Evolutionary conservation across 768 basidiomycete species (phyloP), one percentile per base, ranked within the genome.

Genomic region (Amanita phalloides): DNA sequence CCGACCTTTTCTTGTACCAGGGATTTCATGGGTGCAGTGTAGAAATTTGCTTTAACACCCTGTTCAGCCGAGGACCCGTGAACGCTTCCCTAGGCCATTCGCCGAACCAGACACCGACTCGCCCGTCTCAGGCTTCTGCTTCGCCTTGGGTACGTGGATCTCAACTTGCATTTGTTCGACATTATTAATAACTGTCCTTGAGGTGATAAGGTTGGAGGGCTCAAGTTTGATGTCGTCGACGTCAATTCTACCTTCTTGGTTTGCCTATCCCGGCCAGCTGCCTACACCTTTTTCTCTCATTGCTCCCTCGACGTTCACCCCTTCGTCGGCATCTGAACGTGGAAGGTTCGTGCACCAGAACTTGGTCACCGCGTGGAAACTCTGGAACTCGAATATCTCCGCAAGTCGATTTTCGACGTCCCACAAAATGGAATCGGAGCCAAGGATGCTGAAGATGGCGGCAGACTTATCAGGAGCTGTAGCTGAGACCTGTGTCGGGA

Each of bases 1-100:
- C 91, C 90, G 54, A 98, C 96, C 86, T 94, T 93, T 67, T 99
- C 96, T 63, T 98, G 95, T 0, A 99, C 95, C 53, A 99, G 79
- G 3, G 95, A 95, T 66, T 99, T 99, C 96, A 99, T 99, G 3
- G 95, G 96, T 0, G 96, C 95, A 48, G 98, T 82, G 64, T 98
- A 99, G 58, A 99, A 6, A 96, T 70, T 67, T 91, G 72, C 88
- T 91, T 69, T 99, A n/a, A 96, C 7, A 98, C 78, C 14, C 89
- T 81, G 66, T n/a, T 98, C 38, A 98, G 77, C 50, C 71, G 80
- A n/a, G 6, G 78, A 14, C 88, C 82, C 1, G 84, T 79, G 69
- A 97, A 99, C 1, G 92, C 95, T 30, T 80, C 78, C 14, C 83
- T 81, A n/a, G 3, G 91, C 81, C 96, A 99, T 10, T 72, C 30